Evolutionary conservation across 441 rosid species (phyloP), one percentile per base, ranked within the genome.

Genomic region (Eruca vesicaria): DNA sequence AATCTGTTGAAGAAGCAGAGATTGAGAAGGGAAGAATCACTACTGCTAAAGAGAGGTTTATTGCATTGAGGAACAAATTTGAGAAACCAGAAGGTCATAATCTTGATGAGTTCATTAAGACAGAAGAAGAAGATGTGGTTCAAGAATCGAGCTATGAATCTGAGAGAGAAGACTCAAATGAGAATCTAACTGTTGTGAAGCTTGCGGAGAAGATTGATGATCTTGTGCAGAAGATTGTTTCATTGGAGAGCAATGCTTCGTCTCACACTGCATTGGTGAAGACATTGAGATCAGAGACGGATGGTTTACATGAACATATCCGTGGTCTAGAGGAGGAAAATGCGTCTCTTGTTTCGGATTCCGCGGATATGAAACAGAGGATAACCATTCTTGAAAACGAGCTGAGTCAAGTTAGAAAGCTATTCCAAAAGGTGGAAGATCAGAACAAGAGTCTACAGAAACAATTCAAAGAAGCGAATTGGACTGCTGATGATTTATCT

Each of bases 121-220:
- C 57, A 21, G 80, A 79, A 29, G 32, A 59, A 19, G 79, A 63
- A 43, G 43, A 32, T 69, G 67, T 58, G 53, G 71, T 53, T 38
- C 68, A 28, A 29, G 79, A 70, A 74, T 10, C 59, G 4, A 83
- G 73, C 41, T 48, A 55, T 16, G 87, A 80, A 72, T 19, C 66
- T 23, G 59, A 78, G 59, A 65, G 66, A 82, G 76, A 82, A 18
- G 78, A 82, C 66, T 66, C 80, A 10, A 76, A 67, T 23, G 68
- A 79, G 3, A 59, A 72, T 33, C 60, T 84, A 8, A 84, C 94
- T 0, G 85, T 88, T 63, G 76, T 81, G 43, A 82, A 88, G 65
- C 69, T 94, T 71, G 96, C 84, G 0, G 94, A 86, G 68, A 94
- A 75, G 72, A 86, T 94, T 12, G 90, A 94, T 69, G 88, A 87